Conservation (phyloP, 768 basidiomycete species). For the Lactarius sanguifluus region DNA sequence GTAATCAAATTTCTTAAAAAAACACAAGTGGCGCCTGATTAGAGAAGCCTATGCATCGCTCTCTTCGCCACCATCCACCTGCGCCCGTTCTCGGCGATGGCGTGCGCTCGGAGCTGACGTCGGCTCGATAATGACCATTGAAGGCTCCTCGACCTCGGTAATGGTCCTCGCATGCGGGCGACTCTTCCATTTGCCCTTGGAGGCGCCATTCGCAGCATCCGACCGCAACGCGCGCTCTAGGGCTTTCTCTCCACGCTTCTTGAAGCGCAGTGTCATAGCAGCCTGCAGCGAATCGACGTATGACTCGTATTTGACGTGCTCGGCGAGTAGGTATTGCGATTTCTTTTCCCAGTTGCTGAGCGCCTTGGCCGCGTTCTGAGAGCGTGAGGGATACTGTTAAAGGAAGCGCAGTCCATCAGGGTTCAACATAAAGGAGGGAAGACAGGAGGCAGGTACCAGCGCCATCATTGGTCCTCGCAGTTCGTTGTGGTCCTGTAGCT, state of each 20-base stretch:
- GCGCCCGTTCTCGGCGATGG: slow-evolving; percentile 25
- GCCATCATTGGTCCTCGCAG: slow-evolving; percentile 78
- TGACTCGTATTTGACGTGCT: slow-evolving; percentile 93
- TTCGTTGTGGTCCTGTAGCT: slow-evolving; percentile 81
- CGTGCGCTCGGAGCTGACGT: background rate
- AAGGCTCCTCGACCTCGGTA: slow-evolving; percentile 44
- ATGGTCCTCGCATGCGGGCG: slow-evolving; percentile 48
- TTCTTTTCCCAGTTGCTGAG: slow-evolving; percentile 91
- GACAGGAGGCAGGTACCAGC: slow-evolving; percentile 51
- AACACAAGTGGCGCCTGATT: background rate
- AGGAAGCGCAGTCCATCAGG: slow-evolving; percentile 18
- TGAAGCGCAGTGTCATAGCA: slow-evolving; percentile 82
- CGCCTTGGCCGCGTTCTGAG: slow-evolving; percentile 72
- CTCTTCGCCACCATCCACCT: slow-evolving; percentile 12
- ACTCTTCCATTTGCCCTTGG: slow-evolving; percentile 42
- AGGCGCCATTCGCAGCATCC: slow-evolving; percentile 8
- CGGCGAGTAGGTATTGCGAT: slow-evolving; percentile 83
- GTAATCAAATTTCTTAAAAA: slow-evolving; percentile 4
- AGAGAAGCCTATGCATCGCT: slow-evolving; percentile 4
- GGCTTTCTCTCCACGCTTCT: slow-evolving; percentile 87
- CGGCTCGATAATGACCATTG: background rate
- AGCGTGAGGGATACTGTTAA: slow-evolving; percentile 75
- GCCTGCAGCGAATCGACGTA: slow-evolving; percentile 88
- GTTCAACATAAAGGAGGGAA: slow-evolving; percentile 16
- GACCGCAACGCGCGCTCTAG: slow-evolving; percentile 57